A percentile compares a stretch with the other conserved stretches of the same genome.
These are phyloP conservation scores for Beauveria rudraprayagi DNA, from an alignment of 2,329 filamentous ascomycete species.

Conservation along the genomic window DNA sequence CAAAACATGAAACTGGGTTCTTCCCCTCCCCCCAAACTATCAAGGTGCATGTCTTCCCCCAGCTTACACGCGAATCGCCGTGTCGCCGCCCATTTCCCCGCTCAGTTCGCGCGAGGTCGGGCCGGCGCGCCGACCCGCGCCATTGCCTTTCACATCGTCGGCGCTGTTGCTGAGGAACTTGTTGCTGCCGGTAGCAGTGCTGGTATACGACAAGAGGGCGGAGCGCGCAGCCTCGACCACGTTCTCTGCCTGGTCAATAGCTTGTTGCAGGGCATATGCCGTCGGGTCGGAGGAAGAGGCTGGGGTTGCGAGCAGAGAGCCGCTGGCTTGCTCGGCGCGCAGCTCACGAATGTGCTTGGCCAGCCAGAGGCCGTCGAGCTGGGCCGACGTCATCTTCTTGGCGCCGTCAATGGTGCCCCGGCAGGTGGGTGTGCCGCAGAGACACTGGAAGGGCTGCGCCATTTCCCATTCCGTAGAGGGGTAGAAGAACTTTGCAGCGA, in stretches of 20 bases:
- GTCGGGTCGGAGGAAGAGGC: conserved; percentile 29
- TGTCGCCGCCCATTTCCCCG: conserved; percentile 58
- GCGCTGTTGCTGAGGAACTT: conserved; percentile 17
- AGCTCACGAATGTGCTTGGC: conserved; percentile 53
- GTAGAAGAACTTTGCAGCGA: conserved; percentile 54
- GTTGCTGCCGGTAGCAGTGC: conserved; percentile 9
- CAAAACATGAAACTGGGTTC: background rate
- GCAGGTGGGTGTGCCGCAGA: conserved; percentile 50
- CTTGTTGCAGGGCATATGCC: conserved; percentile 32
- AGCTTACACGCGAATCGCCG: conserved; percentile 22
- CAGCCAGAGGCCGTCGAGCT: conserved; percentile 52
- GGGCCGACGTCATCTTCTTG: conserved; percentile 44
- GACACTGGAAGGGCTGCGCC: conserved; percentile 63
- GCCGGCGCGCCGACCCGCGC: conserved; percentile 33
- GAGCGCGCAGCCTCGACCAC: conserved; percentile 36
- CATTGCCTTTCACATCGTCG: conserved; percentile 12
- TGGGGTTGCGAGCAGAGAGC: conserved; percentile 4
- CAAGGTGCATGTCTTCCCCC: background rate
- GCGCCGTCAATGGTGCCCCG: conserved; percentile 56
- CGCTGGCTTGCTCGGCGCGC: conserved; percentile 32
- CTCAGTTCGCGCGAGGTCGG: conserved; percentile 46
- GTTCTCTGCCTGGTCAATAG: conserved; percentile 38
- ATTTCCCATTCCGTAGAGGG: conserved; percentile 68
- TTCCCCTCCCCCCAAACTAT: background rate
- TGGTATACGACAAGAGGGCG: conserved; percentile 34